Evolutionary conservation across 2,329 filamentous ascomycete species (phyloP), one percentile per base, ranked within the genome.

Genomic region (Teratosphaeria zuluensis): DNA sequence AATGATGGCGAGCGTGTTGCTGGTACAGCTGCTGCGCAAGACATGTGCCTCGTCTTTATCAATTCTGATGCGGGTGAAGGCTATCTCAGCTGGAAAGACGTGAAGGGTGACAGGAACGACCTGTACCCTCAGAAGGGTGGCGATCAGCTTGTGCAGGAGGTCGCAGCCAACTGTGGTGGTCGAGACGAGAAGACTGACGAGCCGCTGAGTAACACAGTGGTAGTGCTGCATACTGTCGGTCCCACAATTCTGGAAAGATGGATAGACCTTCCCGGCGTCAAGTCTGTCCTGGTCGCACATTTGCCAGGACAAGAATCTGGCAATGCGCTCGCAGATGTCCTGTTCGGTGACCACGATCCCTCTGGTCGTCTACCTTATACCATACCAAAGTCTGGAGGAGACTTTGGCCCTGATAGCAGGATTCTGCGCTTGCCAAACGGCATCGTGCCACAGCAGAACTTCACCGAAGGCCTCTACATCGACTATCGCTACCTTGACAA

Each of bases 401-500:
- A 96, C 70, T 94, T 94, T 65, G 92, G 92, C 0, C 81, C 84
- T 0, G 84, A 82, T 16, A 87, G 81, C 19, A 81, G 86, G 67
- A 78, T 94, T 46, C 77, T 91, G 63, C 89, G 87, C 68, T 76
- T 84, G 54, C 83, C 87, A 0, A 88, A 89, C 64, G 83, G 80
- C 16, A 76, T 88, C 3, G 78, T 86, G 1, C 89, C 90, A 0
- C 90, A 95, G 69, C 89, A 95, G 65, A 85, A 90, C 63, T 95
- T 94, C 70, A 81, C 80, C 0, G 90, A 96, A 69, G 90, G 90
- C 0, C 75, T 96, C 0, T 92, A 92, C 69, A 85, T 95, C 64
- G 92, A 96, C 76, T 96, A 96, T 75, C 86, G 91, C 12, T 83
- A 92, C 72, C 92, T 96, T 65, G 91, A 96, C 77, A 89, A 87